phyloP scores from a whole-genome alignment of 2,329 filamentous ascomycete genomes.

The Ascochyta rabiei region DNA sequence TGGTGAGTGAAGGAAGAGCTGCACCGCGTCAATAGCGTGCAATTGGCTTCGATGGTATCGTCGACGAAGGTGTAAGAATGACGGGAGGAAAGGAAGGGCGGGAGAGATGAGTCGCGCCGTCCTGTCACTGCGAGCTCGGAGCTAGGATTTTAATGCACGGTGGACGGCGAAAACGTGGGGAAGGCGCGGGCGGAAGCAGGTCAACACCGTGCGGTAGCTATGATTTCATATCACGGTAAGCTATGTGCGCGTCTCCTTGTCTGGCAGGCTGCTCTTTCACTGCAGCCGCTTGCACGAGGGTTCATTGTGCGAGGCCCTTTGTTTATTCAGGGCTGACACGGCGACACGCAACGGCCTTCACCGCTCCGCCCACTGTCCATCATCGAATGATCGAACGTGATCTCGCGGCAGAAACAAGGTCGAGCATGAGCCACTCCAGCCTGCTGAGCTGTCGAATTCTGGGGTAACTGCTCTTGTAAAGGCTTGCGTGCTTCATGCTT shows the following conservation, averaged over 20 bases:
- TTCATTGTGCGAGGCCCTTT: conserved; percentile 1
- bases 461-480: conserved; percentile 17
- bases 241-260: neutral
- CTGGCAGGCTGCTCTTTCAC: neutral
- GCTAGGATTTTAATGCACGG: conserved; percentile 32
- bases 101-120: conserved; percentile 32
- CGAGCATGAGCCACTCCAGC: conserved; percentile 19
- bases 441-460: neutral
- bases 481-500: conserved; percentile 20
- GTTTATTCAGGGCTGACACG: conserved; percentile 7
- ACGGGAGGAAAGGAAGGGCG: conserved; percentile 18
- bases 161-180: conserved; percentile 40
- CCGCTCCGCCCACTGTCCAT: conserved; percentile 14
- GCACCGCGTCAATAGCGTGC: conserved; percentile 22
- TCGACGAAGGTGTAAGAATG: conserved; percentile 20
- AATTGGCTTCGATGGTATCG: conserved; percentile 34
- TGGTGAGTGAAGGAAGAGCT: conserved; percentile 26
- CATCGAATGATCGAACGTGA: conserved; percentile 20
- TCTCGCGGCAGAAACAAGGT: conserved; percentile 6
- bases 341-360: conserved; percentile 11
- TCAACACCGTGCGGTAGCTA: neutral
- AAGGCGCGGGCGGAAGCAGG: conserved; percentile 22
- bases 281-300: conserved; percentile 10
- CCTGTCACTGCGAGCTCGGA: conserved; percentile 36
- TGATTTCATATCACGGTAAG: neutral